Conservation (phyloP, 208 protist species). For the Acanthamoeba polyphaga region DNA sequence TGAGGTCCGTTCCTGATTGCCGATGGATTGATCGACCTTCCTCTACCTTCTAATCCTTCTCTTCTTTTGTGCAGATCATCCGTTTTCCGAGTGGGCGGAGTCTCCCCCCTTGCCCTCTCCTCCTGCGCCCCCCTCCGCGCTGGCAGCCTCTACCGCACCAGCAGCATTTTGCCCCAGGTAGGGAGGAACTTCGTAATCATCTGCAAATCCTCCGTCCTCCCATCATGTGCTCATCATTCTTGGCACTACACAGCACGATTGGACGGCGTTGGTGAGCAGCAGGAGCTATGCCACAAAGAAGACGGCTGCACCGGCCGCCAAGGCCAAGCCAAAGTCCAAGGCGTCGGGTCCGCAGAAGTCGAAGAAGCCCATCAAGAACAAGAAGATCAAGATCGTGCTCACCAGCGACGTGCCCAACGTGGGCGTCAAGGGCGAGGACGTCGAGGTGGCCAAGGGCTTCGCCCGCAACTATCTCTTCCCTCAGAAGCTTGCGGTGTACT, state of each 20-base stretch:
- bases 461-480: constrained; percentile 54
- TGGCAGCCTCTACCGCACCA: neutral
- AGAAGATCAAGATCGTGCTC: constrained; percentile 69
- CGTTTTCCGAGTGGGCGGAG: neutral
- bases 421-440: constrained; percentile 50
- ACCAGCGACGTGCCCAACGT: neutral
- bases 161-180: neutral
- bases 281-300: neutral
- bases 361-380: neutral
- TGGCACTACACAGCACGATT: neutral
- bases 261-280: neutral
- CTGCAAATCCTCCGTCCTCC: no score
- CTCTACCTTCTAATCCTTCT: neutral
- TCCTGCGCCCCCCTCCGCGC: neutral
- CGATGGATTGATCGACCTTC: neutral
- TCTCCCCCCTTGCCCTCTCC: neutral
- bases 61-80: neutral
- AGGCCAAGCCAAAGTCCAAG: neutral
- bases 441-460: constrained; percentile 44
- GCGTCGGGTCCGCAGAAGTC: neutral
- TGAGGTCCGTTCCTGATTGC: neutral
- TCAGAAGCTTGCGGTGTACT: constrained; percentile 22
- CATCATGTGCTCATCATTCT: neutral
- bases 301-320: neutral
- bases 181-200: no score